Evolutionary conservation across 805 yeast genomes (phyloP).

Genomic region (Lachancea waltii): DNA sequence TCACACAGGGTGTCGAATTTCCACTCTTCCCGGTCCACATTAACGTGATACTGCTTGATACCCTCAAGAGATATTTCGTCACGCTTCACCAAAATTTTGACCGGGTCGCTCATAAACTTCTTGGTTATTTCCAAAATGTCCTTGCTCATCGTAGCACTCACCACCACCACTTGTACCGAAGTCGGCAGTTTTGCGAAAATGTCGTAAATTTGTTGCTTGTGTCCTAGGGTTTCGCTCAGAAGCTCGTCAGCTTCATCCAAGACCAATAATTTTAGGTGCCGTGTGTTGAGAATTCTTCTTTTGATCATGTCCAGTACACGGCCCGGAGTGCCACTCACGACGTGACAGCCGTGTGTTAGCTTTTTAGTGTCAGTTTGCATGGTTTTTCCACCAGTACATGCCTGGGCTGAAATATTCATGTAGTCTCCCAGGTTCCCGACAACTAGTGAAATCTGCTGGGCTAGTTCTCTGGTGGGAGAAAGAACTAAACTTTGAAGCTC

Average conservation of each 20-base stretch:
- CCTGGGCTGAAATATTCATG: constrained; percentile 79
- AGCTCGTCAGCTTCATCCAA: constrained; percentile 97
- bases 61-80: constrained; percentile 96
- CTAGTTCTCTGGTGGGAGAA: constrained; percentile 96
- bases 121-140: constrained; percentile 87
- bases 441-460: constrained; percentile 86
- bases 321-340: constrained; percentile 97
- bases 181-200: constrained; percentile 84
- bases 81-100: constrained; percentile 87
- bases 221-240: constrained; percentile 77
- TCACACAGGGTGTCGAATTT: constrained; percentile 93
- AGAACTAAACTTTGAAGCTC: constrained; percentile 85
- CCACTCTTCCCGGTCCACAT: constrained; percentile 89
- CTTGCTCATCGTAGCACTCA: constrained; percentile 90
- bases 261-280: constrained; percentile 78
- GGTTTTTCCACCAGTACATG: constrained; percentile 90
- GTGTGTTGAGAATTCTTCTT: constrained; percentile 66
- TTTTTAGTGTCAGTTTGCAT: constrained; percentile 75
- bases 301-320: constrained; percentile 88
- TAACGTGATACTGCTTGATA: constrained; percentile 84
- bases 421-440: constrained; percentile 81
- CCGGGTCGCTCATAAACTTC: constrained; percentile 92
- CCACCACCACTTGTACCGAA: constrained; percentile 87
- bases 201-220: constrained; percentile 92
- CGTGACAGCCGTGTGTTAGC: constrained; percentile 62